phyloP scores from a whole-genome alignment of 2,329 filamentous ascomycete genomes.

The Sporothrix schenckii region DNA sequence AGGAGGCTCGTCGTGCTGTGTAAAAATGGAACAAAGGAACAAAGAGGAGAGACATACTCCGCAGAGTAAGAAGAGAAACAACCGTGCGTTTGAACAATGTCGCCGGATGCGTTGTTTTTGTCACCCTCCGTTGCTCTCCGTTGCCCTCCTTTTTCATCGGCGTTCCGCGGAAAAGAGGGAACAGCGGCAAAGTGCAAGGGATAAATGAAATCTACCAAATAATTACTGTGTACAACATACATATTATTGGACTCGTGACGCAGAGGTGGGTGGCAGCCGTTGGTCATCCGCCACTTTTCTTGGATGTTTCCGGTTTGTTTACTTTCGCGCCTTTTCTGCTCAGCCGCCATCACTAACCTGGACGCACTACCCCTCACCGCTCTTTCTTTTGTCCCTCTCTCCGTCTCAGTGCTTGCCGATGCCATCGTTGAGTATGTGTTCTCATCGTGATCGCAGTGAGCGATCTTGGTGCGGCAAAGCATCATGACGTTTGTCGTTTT shows the following conservation, averaged over 20 bases:
- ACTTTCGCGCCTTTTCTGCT: constrained; percentile 17
- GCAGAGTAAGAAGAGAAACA: neutral
- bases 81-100: neutral
- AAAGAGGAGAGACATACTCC: too few relatives aligned
- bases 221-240: too few relatives aligned
- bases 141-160: neutral
- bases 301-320: constrained; percentile 20
- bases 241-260: too few relatives aligned
- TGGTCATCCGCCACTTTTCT: neutral
- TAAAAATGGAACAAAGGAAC: neutral
- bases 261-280: neutral
- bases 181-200: constrained; percentile 11
- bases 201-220: neutral
- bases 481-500: constrained; percentile 13
- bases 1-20: neutral
- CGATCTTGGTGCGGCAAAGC: neutral
- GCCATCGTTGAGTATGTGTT: neutral
- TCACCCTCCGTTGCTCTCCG: neutral
- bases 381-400: neutral
- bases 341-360: neutral
- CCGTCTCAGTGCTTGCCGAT: constrained; percentile 11
- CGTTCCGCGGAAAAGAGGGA: neutral
- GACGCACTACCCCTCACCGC: constrained; percentile 22
- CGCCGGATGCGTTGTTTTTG: constrained; percentile 12
- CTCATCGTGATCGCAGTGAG: neutral